Evolutionary conservation across 192 early-diverging fungal species (phyloP).

Genomic region (Gamsiella multidivaricata): DNA sequence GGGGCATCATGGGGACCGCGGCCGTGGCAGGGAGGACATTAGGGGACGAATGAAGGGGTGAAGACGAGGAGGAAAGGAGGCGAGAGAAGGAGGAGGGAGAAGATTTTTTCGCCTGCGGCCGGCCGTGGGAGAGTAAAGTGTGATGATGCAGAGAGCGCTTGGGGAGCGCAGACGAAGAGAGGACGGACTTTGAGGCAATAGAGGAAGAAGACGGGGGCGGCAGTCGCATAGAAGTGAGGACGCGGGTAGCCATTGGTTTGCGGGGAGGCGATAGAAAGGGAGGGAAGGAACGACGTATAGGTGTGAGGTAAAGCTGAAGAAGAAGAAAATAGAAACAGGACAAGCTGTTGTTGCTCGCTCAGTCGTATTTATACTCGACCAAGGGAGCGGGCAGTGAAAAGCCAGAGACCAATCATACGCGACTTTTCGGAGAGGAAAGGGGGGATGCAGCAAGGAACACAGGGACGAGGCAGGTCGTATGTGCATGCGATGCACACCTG

Average conservation of each 20-base stretch:
- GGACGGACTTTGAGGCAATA: too few relatives aligned
- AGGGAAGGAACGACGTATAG: neutral
- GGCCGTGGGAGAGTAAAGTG: slow-evolving; percentile 32
- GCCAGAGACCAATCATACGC: neutral
- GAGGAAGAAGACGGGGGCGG: slow-evolving; percentile 11
- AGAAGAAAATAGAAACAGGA: neutral
- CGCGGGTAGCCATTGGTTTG: slow-evolving; percentile 39
- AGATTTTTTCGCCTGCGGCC: neutral
- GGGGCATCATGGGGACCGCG: slow-evolving; percentile 12
- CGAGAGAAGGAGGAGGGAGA: slow-evolving; percentile 4
- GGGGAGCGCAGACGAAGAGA: neutral
- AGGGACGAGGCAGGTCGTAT: too few relatives aligned
- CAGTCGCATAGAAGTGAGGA: slow-evolving; percentile 27
- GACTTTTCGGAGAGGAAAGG: too few relatives aligned
- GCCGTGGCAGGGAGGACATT: neutral
- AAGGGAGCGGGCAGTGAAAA: too few relatives aligned
- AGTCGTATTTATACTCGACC: too few relatives aligned
- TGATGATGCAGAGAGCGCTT: slow-evolving; percentile 18
- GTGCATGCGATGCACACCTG: too few relatives aligned
- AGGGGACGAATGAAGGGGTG: neutral
- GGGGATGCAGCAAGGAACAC: too few relatives aligned
- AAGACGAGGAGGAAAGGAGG: neutral
- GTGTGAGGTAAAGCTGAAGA: neutral
- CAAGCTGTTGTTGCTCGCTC: neutral
- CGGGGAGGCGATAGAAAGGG: neutral